Base-by-base conservation (phyloP, 2,329 filamentous ascomycete species). In the Calycina herbarum region DNA sequence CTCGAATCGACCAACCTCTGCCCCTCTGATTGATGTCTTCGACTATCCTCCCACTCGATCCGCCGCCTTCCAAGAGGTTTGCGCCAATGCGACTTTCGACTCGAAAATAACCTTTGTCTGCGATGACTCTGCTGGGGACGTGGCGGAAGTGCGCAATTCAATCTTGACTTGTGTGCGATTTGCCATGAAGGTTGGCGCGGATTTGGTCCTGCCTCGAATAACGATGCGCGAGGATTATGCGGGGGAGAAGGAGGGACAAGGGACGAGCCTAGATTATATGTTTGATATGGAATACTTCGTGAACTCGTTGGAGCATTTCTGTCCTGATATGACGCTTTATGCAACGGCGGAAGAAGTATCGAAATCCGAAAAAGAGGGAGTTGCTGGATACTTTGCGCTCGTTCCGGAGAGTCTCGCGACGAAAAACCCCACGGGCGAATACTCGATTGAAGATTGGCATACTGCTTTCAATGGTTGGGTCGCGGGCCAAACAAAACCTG, bases 131-230 rank as follows among this genome's bases (percentile, higher is more conserved):
- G 33, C 67, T 17, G 73, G 73, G 13, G 69, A 68, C n/a, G 64
- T 74, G 8, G 73, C 71, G n/a, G 72, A 76, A 38, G 68, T 73
- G 8, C 69, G 73, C 38, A 75, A 75, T 57, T 73, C 71, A 33
- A 67, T 76, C 11, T 67, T 76, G 13, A 72, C 70, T 29, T 76
- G 74, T 63, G 68, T 75, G 20, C 67, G 73, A 17, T 74, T 73
- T 66, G 66, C 72, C 1, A 74, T 76, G 60, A 70, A 68, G 4
- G 73, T 70, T 11, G 74, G 74, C 20, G 73, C 67, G 11, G 67
- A 68, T 42, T 51, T 74, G 20, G 67, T 73, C 2, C 27, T 71
- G 10, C 72, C 72, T 15, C 64, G 64, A 62, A 72, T 73, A n/a
- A 57, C 68, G 3, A 45, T 70, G 29, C 67, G 63, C 13, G 51